Percentiles rank a stretch among this genome's conserved stretches.
These are phyloP conservation scores for Trametes cubensis DNA, from an alignment of 768 basidiomycete genomes.

Conservation along the genomic window DNA sequence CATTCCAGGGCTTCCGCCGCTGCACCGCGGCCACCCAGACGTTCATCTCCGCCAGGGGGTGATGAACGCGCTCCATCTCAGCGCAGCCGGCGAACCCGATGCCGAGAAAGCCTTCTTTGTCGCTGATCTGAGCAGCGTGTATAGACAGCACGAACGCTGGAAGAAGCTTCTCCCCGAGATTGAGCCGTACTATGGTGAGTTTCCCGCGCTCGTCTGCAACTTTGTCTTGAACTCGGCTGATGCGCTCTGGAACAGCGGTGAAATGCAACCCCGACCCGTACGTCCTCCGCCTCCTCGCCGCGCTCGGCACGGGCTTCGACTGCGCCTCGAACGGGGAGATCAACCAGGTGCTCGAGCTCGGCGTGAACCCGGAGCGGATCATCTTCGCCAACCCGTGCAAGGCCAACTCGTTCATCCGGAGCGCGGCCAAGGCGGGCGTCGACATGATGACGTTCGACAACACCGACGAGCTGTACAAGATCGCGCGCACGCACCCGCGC, in stretches of 20 bases:
- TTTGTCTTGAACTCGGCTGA: slow-evolving; percentile 14
- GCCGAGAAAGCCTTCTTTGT: slow-evolving; percentile 97
- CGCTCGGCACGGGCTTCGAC: slow-evolving; percentile 92
- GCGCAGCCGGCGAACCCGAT: slow-evolving; percentile 59
- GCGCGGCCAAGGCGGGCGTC: slow-evolving; percentile 77
- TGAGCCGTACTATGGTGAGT: slow-evolving; percentile 92
- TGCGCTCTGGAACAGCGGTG: slow-evolving; percentile 60
- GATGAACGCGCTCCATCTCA: slow-evolving; percentile 58
- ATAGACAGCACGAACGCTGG: slow-evolving; percentile 86
- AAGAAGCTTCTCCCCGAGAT: slow-evolving; percentile 72
- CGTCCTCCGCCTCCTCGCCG: slow-evolving; percentile 86
- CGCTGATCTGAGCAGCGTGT: slow-evolving; percentile 88
- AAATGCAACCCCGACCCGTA: slow-evolving; percentile 99
- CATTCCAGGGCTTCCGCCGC: slow-evolving; percentile 67
- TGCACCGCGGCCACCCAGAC: slow-evolving; percentile 69
- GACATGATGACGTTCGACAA: slow-evolving; percentile 99
- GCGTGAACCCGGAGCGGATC: slow-evolving; percentile 77
- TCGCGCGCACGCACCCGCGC: slow-evolving; percentile 74
- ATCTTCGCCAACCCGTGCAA: slow-evolving; percentile 99
- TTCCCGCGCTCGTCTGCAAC: slow-evolving; percentile 2
- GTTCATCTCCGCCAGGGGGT: slow-evolving; percentile 79
- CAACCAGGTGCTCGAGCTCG: slow-evolving; percentile 70
- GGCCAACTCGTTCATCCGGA: slow-evolving; percentile 88
- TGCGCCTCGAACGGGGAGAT: slow-evolving; percentile 97
- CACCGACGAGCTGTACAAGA: slow-evolving; percentile 92